phyloP scores from a whole-genome alignment of 1,139 yeast species.

The Yamadazyma songkhlaensis region DNA sequence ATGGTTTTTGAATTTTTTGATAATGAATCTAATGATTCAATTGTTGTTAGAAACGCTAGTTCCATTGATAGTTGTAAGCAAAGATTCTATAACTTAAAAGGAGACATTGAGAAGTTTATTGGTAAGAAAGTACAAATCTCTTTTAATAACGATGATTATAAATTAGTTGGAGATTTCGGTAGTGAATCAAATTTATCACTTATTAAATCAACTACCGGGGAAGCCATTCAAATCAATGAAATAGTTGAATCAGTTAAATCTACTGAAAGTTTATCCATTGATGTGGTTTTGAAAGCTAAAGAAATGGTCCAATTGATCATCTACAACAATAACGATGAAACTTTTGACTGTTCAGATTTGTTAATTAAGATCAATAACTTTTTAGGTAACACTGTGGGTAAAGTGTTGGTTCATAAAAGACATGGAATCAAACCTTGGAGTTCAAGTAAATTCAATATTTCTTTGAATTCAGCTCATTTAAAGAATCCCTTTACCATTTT shows the following conservation, averaged over 20 bases:
- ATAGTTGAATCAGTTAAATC: neutral
- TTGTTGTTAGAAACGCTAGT: slow-evolving; percentile 26
- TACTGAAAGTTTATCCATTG: slow-evolving; percentile 8
- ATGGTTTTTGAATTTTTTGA: slow-evolving; percentile 25
- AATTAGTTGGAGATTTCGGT: slow-evolving; percentile 22
- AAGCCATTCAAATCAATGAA: neutral
- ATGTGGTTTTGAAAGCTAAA: slow-evolving; percentile 29
- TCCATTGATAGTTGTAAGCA: slow-evolving; percentile 27
- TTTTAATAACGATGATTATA: slow-evolving; percentile 16
- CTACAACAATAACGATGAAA: slow-evolving; percentile 25
- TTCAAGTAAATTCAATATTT: slow-evolving; percentile 32
- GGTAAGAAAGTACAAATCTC: slow-evolving; percentile 21
- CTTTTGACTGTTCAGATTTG: slow-evolving; percentile 31
- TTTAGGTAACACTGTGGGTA: slow-evolving; percentile 25
- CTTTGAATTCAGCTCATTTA: slow-evolving; percentile 30
- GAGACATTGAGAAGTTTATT: slow-evolving; percentile 16
- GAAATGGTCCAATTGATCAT: slow-evolving; percentile 32
- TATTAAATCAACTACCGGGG: neutral
- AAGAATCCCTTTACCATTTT: slow-evolving; percentile 33
- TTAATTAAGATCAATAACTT: slow-evolving; percentile 30
- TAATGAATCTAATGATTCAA: slow-evolving; percentile 12
- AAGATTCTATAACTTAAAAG: slow-evolving; percentile 28
- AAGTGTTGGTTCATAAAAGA: slow-evolving; percentile 27
- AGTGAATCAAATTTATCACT: slow-evolving; percentile 10
- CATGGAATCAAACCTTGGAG: slow-evolving; percentile 34